Conservation (phyloP, 495 filamentous ascomycete genomes). For the Cudoniella acicularis region DNA sequence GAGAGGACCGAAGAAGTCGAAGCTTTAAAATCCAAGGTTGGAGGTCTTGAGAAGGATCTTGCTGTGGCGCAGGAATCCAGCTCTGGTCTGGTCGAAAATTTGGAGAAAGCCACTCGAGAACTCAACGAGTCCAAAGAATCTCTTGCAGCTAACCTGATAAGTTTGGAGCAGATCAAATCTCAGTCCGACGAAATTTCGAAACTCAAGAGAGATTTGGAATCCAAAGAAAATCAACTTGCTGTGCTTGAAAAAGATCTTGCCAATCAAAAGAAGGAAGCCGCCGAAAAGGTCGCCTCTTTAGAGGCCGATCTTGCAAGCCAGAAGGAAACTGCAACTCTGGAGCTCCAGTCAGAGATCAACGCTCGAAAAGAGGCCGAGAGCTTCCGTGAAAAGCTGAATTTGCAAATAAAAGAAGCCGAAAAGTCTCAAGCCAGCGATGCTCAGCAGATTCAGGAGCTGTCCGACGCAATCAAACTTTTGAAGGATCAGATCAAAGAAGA, state of each 20-base stretch:
- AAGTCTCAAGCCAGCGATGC: constrained; percentile 13
- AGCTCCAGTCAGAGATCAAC: constrained; percentile 23
- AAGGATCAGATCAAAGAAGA: constrained; percentile 16
- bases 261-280: constrained; percentile 17
- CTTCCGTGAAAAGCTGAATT: constrained; percentile 5
- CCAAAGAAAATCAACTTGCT: constrained; percentile 39
- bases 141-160: constrained; percentile 32
- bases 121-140: constrained; percentile 53
- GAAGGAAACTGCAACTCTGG: constrained; percentile 15
- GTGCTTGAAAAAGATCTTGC: constrained; percentile 18
- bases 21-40: constrained; percentile 59
- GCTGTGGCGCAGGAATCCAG: constrained; percentile 37
- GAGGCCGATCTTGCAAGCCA: constrained; percentile 14
- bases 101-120: constrained; percentile 45
- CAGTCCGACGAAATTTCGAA: constrained; percentile 18
- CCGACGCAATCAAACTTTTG: constrained; percentile 14
- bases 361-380: constrained; percentile 16
- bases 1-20: constrained; percentile 62
- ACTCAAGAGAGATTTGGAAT: constrained; percentile 40
- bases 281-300: constrained; percentile 10
- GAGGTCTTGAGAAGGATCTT: constrained; percentile 35
- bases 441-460: constrained; percentile 33
- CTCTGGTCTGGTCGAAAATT: constrained; percentile 32
- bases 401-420: constrained; percentile 19
- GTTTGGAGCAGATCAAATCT: constrained; percentile 16